phyloP scores from a whole-genome alignment of 164 flowering plant genomes.

The Stephania yunnanensis region DNA sequence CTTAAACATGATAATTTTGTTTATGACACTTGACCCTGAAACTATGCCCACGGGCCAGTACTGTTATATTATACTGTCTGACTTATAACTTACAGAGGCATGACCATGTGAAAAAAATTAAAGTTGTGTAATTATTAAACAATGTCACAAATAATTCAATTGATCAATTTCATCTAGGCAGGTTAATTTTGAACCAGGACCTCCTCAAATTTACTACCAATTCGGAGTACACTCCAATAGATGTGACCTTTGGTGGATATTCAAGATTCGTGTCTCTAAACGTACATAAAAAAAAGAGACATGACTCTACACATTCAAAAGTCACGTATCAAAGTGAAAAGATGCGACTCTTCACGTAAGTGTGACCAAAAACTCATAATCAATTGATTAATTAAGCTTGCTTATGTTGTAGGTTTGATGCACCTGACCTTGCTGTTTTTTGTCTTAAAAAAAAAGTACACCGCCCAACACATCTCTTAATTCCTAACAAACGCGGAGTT shows the following conservation, averaged over 20 bases:
- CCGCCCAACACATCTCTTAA: constrained; percentile 2
- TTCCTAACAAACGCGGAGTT: neutral
- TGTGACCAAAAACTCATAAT: neutral
- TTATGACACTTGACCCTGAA: constrained; percentile 6
- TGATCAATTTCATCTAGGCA: neutral
- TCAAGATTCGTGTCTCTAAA: no score
- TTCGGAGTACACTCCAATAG: no score
- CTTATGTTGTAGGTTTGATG: neutral
- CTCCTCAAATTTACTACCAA: no score
- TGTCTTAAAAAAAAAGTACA: neutral
- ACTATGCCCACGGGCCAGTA: constrained; percentile 1
- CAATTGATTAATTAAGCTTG: neutral
- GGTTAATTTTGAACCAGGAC: neutral
- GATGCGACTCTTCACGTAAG: no score
- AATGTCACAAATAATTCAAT: neutral
- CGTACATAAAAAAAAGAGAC: no score
- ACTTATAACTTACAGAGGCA: constrained; percentile 4
- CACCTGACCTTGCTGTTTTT: neutral
- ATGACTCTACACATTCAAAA: no score
- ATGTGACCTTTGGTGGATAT: no score
- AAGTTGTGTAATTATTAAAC: neutral
- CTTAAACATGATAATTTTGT: constrained; percentile 7
- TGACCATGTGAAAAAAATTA: constrained; percentile 12
- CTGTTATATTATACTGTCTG: neutral
- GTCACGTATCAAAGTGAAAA: no score